Percentiles rank a stretch among this genome's conserved stretches.
Evolutionary conservation across 2,329 filamentous ascomycete genomes (phyloP).

Genomic region (Leptosphaerulina australis): DNA sequence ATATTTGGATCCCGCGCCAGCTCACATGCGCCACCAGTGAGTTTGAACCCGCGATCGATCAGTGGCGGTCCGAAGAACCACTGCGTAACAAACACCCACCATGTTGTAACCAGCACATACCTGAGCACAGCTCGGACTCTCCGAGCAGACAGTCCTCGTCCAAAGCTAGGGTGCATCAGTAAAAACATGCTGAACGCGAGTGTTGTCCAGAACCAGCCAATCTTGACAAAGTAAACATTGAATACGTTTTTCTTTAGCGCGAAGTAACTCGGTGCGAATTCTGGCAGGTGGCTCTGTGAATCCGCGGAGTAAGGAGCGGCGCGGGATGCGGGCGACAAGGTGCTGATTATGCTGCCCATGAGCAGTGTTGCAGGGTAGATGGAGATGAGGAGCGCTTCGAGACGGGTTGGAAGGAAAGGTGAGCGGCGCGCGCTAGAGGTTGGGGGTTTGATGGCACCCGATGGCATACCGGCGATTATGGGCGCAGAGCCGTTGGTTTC

Average conservation of each 20-base stretch:
- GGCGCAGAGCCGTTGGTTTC: conserved; percentile 21
- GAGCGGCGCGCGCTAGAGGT: conserved; percentile 45
- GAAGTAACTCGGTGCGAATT: conserved; percentile 79
- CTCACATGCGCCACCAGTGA: conserved; percentile 86
- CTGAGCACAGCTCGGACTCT: conserved; percentile 67
- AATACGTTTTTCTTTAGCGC: conserved; percentile 91
- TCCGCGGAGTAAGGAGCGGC: conserved; percentile 65
- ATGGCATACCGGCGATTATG: conserved; percentile 34
- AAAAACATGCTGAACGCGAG: conserved; percentile 73
- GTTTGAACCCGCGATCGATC: conserved; percentile 87
- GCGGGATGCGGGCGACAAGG: conserved; percentile 73
- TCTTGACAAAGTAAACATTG: conserved; percentile 92
- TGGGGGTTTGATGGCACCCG: conserved; percentile 30
- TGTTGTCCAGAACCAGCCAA: conserved; percentile 92
- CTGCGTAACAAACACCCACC: conserved; percentile 89
- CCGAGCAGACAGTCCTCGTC: conserved; percentile 50
- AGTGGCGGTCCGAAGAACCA: conserved; percentile 94
- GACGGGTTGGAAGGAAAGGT: conserved; percentile 71
- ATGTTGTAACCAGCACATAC: conserved; percentile 73
- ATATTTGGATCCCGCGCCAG: conserved; percentile 57
- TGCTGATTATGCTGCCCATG: conserved; percentile 80
- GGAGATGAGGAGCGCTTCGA: conserved; percentile 68
- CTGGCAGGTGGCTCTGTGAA: conserved; percentile 66
- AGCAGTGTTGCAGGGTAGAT: conserved; percentile 80
- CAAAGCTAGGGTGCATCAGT: conserved; percentile 67